Evolutionary conservation across 2,329 filamentous ascomycete genomes (phyloP), one percentile per base, ranked within the genome.

Genomic region (Fusarium falciforme): DNA sequence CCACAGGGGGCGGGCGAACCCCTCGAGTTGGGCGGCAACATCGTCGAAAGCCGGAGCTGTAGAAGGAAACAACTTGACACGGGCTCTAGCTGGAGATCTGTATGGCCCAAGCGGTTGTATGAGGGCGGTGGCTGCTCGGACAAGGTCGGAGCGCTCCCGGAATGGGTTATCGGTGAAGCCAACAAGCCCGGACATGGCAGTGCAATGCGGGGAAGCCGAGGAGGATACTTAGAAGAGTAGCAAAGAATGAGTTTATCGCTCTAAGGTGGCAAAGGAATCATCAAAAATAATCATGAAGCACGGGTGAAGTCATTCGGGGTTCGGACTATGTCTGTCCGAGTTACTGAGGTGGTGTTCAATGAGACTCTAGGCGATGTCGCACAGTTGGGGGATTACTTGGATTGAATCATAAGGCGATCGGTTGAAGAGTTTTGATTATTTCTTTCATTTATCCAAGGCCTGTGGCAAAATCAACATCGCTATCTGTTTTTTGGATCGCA

Each of bases 141-240:
- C 55, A 3, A 85, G 61, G 64, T 85, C 84, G 0, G 66, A 67
- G 4, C 82, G 80, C 5, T 79, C 80, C 11, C 67, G 67, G 36
- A 85, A 79, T 2, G 80, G 74, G 69, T 86, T 86, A 61, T 84
- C 80, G 0, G 83, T 82, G 70, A 86, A 86, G 5, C 83, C 83
- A 20, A 71, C 36, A 0, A 84, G 78, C 8, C 77, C 66, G 27
- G 81, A 75, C 83, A 84, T 84, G 31, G 8, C 11, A 16, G 11
- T 22, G 17, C 1, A 38, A 42, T 16, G 5, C 35, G 5, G 27
- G 14, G 10, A 59, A 22, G 10, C 17, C 16, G 16, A 59, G 6
- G 20, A 62, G 9, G 14, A 11, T 58, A 31, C 29, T 31, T 10
- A 3, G 9, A 31, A 31, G 29, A 31, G 29, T 10, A 31, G 9